Evolutionary conservation across 2,329 filamentous ascomycete genomes (phyloP), one percentile per base, ranked within the genome.

Genomic region (Microsporum canis): DNA sequence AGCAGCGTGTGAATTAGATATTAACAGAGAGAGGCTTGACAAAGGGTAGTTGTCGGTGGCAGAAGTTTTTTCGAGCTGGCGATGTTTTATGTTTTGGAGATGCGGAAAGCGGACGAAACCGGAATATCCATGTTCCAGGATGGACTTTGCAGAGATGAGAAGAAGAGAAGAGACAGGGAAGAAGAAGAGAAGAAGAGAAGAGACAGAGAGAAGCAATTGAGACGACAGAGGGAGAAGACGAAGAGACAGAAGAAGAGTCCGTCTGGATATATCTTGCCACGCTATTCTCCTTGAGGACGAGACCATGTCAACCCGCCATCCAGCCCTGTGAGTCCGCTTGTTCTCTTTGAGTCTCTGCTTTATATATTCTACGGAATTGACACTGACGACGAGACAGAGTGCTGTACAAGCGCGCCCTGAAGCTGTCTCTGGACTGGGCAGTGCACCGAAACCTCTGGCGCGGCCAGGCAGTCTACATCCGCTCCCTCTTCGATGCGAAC

Each of bases 401-500:
- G 64, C 87, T 99, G 63, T 99, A 99, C 77, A 87, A 92, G 72
- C 89, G 91, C 68, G 91, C 91, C 31, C 77, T 99, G 72, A 96
- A 96, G 82, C 85, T 96, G 66, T 83, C 94, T 47, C 85, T 97
- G 66, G 91, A 96, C 79, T 99, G 94, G 94, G 85, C 90, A 62
- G 91, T 97, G 65, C 89, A 96, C 73, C 84, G 94, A 67, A 85
- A 92, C 70, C 78, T 96, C 64, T 99, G 94, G 92, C 88, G 94
- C 69, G 91, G 92, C 64, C 94, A 97, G 76, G 94, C 94, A 36
- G 79, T 97, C 65, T 97, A 99, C 75, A 95, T 99, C 70, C 87
- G 94, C 69, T 91, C 88, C 41, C 82, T 97, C 12, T 99, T 97
- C 72, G 94, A 99, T 74, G 90, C 90, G 62, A 97, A 99, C 76